A percentile compares a stretch with the other conserved stretches of the same genome.
These are phyloP conservation scores for Hemisphaericaspora xylofermentans DNA, from an alignment of 1,139 yeast genomes.

Conservation along the genomic window DNA sequence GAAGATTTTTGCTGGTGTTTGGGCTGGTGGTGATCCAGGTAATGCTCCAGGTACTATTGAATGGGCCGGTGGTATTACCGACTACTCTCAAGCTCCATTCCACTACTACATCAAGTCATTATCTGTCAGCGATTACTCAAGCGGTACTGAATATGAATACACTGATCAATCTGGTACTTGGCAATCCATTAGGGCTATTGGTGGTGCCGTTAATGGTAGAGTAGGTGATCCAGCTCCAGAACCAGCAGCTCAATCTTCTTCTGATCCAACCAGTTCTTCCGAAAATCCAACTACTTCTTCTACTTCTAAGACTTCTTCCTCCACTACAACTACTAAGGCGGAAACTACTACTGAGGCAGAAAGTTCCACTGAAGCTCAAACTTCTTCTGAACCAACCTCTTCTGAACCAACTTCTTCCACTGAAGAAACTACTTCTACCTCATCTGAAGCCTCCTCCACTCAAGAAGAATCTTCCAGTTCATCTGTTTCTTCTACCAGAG, in stretches of 20 bases:
- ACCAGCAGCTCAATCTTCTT: neutral
- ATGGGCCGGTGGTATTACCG: constrained; percentile 85
- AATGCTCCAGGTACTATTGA: constrained; percentile 69
- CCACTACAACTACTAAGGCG: constrained; percentile 2
- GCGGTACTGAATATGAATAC: constrained; percentile 69
- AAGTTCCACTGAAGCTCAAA: neutral
- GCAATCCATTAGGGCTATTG: constrained; percentile 63
- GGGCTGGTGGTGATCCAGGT: constrained; percentile 81
- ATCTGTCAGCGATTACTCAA: constrained; percentile 73
- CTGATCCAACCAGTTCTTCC: constrained; percentile 5
- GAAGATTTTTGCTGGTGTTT: constrained; percentile 64
- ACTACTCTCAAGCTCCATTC: constrained; percentile 65
- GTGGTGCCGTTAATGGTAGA: constrained; percentile 68
- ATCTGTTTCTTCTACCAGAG: neutral
- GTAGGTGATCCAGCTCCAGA: constrained; percentile 22
- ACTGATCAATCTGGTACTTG: constrained; percentile 63
- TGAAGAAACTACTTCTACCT: constrained; percentile 2
- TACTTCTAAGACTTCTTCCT: neutral
- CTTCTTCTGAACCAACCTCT: constrained; percentile 4
- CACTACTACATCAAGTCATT: constrained; percentile 63
- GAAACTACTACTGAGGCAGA: too few species aligned
- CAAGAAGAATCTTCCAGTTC: neutral
- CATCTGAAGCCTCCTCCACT: constrained; percentile 2
- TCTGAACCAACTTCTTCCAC: constrained; percentile 5
- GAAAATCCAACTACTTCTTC: constrained; percentile 1